Percentiles rank a stretch among this genome's conserved stretches.
Conservation (phyloP, 495 filamentous ascomycete species). For the Penicillium paxilli region DNA sequence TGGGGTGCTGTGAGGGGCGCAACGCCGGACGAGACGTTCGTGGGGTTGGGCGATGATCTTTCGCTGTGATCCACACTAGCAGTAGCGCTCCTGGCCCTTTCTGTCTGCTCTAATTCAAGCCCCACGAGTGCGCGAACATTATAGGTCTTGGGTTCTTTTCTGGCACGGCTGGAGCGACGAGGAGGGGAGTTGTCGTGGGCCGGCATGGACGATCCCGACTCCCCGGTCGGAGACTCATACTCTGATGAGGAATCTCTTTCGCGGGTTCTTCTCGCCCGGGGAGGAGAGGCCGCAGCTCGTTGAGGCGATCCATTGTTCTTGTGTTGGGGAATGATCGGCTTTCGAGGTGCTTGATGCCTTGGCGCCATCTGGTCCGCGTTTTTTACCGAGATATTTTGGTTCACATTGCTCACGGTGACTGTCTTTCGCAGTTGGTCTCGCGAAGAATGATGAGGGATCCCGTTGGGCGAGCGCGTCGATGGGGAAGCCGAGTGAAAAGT, state of each 20-base stretch:
- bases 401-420: not conserved
- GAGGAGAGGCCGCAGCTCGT: too few relatives aligned
- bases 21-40: not conserved
- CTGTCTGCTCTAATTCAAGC: not conserved
- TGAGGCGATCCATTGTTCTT: too few relatives aligned
- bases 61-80: not conserved
- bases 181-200: not conserved
- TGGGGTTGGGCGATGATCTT: not conserved
- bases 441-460: not conserved
- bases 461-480: not conserved
- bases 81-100: not conserved
- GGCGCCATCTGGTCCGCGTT: not conserved
- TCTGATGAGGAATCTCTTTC: not conserved
- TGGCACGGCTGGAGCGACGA: conserved; percentile 12
- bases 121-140: conserved; percentile 10
- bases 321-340: not conserved
- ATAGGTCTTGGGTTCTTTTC: conserved; percentile 12
- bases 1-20: not conserved
- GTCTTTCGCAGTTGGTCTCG: not conserved
- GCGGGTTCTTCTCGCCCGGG: too few relatives aligned
- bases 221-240: conserved; percentile 1
- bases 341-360: not conserved
- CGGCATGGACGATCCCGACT: not conserved
- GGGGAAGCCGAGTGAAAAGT: not conserved
- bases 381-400: not conserved